Conservation (phyloP, 1,139 yeast species). For the Torulaspora globosa region DNA sequence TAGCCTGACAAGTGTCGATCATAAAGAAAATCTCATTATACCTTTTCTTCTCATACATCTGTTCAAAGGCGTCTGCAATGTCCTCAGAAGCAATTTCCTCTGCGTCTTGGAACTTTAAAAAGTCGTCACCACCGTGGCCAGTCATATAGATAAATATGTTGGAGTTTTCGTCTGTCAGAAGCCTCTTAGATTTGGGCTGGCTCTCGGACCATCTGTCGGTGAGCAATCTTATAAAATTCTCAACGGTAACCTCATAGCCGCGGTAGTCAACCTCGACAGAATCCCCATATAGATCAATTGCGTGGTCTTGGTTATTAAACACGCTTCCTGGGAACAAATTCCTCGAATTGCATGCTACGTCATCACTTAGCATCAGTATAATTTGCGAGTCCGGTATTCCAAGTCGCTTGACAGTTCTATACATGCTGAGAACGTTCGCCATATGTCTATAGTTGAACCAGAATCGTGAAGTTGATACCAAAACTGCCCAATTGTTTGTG, state of each 20-base stretch:
- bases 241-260: constrained; percentile 97
- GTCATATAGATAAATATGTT: constrained; percentile 93
- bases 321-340: constrained; percentile 96
- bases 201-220: constrained; percentile 95
- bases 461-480: constrained; percentile 91
- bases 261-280: constrained; percentile 93
- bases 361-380: constrained; percentile 92
- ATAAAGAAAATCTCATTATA: constrained; percentile 93
- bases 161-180: constrained; percentile 88
- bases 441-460: constrained; percentile 98
- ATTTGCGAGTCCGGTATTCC: constrained; percentile 98
- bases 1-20: constrained; percentile 99
- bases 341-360: constrained; percentile 93
- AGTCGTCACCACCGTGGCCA: constrained; percentile 98
- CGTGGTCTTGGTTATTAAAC: constrained; percentile 89
- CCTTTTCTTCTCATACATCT: constrained; percentile 92
- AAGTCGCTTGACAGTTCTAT: constrained; percentile 87
- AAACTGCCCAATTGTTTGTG: constrained; percentile 90
- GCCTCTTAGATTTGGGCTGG: constrained; percentile 86
- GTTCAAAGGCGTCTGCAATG: constrained; percentile 94
- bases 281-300: constrained; percentile 91
- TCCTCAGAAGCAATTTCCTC: constrained; percentile 96
- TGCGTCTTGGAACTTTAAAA: constrained; percentile 94
- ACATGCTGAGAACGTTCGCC: constrained; percentile 93
- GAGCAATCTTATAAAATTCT: constrained; percentile 79